Evolutionary conservation across 73 alveolate genomes (phyloP).

Genomic region (Tetrahymena malaccensis): DNA sequence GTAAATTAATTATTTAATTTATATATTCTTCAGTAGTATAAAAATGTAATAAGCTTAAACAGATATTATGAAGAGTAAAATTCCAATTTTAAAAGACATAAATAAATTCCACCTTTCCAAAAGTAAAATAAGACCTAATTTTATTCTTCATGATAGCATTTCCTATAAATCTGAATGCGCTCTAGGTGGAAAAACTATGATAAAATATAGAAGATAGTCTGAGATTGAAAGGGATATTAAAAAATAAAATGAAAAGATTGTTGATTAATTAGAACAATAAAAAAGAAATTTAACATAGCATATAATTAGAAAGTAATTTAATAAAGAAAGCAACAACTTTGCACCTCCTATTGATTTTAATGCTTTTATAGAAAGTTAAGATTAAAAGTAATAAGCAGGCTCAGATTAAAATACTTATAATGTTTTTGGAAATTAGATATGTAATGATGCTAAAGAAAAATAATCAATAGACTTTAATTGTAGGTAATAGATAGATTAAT

Average conservation of each 20-base stretch:
- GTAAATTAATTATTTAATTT: background rate
- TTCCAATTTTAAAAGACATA: background rate
- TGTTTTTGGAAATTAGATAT: background rate
- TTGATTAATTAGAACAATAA: background rate
- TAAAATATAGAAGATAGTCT: background rate
- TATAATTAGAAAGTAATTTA: background rate
- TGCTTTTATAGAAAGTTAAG: background rate
- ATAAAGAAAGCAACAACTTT: background rate
- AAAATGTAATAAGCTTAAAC: background rate
- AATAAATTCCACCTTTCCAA: background rate
- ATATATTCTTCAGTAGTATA: background rate
- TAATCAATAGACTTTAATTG: background rate
- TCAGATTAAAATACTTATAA: background rate
- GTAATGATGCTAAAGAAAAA: background rate
- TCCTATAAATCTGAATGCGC: background rate
- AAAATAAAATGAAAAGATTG: background rate
- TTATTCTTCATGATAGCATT: background rate
- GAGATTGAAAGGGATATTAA: background rate
- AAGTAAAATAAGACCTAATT: background rate
- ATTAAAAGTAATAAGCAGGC: background rate
- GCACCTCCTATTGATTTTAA: background rate
- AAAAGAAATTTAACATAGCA: background rate
- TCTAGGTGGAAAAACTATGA: background rate
- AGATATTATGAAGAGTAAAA: background rate
- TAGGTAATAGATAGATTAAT: background rate